Base-by-base conservation (phyloP, 116 monocot genomes). In the Phalaenopsis hybrid region DNA sequence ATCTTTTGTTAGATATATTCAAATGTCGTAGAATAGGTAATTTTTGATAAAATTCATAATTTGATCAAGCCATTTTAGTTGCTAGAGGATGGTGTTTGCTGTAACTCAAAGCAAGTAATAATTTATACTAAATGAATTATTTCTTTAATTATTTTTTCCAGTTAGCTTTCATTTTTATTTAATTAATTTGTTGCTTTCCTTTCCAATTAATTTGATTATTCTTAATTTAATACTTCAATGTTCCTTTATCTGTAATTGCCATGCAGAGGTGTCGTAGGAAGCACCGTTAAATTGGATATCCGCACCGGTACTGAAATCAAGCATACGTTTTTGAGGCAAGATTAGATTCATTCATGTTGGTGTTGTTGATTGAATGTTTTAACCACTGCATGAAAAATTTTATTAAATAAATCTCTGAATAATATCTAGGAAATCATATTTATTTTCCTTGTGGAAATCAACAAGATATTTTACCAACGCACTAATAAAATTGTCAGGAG, bases 261-360 rank as follows among this genome's bases (percentile, higher is more conserved):
- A 85, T 44, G 34, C 85, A 98, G 95, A 86, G 98, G 98, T 50
- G 46, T 87, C 77, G 98, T 93, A 87, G 98, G 95, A 84, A 98
- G 91, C 86, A 84, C 84, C 31, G 95, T 95, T 43, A 78, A 92
- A 78, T 85, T 98, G 78, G 79, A 82, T 12, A 82, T 98, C 84
- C 90, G 80, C 41, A 94, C 85, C 84, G 95, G 93, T 58, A 17
- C 87, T 79, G 89, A 94, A 79, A 85, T 78, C 33, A 94, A 81
- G 82, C 82, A 86, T 77, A 41, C 93, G 20, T 68, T 86, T 74
- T 78, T 96, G 85, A 86, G 78, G 96, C 90, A 88, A 90, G 87
- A 74, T 52, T 68, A 15, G 33, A 44, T 43, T 11, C 16, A n/a
- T n/a, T 57, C 50, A 17, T 57, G 37, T 67, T 46, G 18, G 44